Evolutionary conservation across 1,139 yeast species (phyloP).

Genomic region (Pichiaceae sp.): DNA sequence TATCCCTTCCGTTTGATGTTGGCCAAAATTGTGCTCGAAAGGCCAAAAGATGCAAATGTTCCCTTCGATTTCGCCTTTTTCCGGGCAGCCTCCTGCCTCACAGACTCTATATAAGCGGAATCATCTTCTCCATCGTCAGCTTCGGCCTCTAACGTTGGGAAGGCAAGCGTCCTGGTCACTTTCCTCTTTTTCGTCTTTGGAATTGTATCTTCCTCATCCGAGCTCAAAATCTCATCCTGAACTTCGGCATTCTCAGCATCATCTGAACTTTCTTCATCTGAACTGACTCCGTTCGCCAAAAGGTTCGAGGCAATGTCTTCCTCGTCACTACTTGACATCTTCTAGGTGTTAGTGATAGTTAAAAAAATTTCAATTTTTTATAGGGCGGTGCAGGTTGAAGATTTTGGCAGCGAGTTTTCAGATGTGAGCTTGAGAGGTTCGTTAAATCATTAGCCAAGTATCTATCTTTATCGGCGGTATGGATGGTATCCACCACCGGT

Average conservation of each 20-base stretch:
- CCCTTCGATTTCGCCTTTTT: slow-evolving; percentile 53
- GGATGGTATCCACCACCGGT: slow-evolving; percentile 21
- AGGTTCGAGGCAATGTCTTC: slow-evolving; percentile 65
- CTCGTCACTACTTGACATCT: slow-evolving; percentile 37
- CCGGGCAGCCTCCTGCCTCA: slow-evolving; percentile 42
- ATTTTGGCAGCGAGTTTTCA: no score
- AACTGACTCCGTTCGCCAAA: slow-evolving; percentile 29
- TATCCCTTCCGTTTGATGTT: slow-evolving; percentile 83
- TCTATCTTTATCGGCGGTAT: slow-evolving; percentile 12
- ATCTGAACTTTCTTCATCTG: slow-evolving; percentile 20
- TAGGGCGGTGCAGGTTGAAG: slow-evolving; percentile 25
- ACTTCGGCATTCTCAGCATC: slow-evolving; percentile 28
- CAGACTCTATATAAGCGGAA: slow-evolving; percentile 34
- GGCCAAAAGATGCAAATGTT: slow-evolving; percentile 83
- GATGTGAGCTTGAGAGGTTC: slow-evolving; percentile 17
- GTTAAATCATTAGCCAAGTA: slow-evolving; percentile 47
- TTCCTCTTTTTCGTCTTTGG: slow-evolving; percentile 19
- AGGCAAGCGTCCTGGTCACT: slow-evolving; percentile 23
- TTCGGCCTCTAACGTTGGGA: slow-evolving; percentile 65
- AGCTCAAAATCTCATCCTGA: slow-evolving; percentile 52
- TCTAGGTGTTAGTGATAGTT: slow-evolving; percentile 2
- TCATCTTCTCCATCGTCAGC: slow-evolving; percentile 31
- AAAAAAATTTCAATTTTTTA: slow-evolving; percentile 11
- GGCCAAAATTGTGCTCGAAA: slow-evolving; percentile 59
- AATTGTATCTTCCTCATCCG: slow-evolving; percentile 28